phyloP scores from a whole-genome alignment of 2,329 filamentous ascomycete genomes.

The Claviceps capensis region DNA sequence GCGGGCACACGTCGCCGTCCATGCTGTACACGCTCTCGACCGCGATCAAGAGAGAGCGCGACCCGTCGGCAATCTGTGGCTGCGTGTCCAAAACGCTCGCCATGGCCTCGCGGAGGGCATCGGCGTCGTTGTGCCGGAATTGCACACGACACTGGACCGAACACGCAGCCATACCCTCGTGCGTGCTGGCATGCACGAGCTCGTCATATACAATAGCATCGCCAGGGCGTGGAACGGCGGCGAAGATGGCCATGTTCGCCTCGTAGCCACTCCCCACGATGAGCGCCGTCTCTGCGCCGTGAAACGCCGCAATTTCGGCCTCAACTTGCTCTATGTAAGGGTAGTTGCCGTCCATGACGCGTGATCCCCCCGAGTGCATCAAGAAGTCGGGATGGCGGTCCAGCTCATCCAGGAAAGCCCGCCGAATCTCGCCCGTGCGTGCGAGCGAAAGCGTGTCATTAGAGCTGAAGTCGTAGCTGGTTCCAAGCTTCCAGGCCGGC shows the following conservation, averaged over 20 bases:
- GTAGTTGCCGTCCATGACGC: constrained; percentile 53
- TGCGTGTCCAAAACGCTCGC: constrained; percentile 11
- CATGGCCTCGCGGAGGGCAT: constrained; percentile 25
- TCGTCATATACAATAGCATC: constrained; percentile 51
- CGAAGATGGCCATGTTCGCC: constrained; percentile 37
- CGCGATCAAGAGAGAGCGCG: constrained; percentile 22
- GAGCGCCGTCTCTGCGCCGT: constrained; percentile 41
- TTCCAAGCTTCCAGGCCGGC: constrained; percentile 1
- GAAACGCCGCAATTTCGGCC: constrained; percentile 44
- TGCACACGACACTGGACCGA: constrained; percentile 30
- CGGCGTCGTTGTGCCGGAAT: constrained; percentile 32
- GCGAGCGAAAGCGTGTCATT: constrained; percentile 52
- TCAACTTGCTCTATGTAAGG: constrained; percentile 34
- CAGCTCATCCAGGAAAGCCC: constrained; percentile 31
- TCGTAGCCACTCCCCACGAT: constrained; percentile 47
- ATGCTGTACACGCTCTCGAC: constrained; percentile 33
- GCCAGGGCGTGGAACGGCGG: constrained; percentile 34
- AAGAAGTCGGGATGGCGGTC: constrained; percentile 18
- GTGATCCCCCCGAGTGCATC: constrained; percentile 39
- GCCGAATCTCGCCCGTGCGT: constrained; percentile 29
- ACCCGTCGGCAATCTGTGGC: constrained; percentile 9
- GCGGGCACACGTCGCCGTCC: constrained; percentile 30
- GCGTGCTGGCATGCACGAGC: constrained; percentile 51
- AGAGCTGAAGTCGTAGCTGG: constrained; percentile 42
- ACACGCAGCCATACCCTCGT: constrained; percentile 48